Percentiles rank a stretch among this genome's conserved stretches.
Evolutionary conservation across 1,284 basidiomycete species (phyloP).

Genomic region (Afroboletus lepidellus): DNA sequence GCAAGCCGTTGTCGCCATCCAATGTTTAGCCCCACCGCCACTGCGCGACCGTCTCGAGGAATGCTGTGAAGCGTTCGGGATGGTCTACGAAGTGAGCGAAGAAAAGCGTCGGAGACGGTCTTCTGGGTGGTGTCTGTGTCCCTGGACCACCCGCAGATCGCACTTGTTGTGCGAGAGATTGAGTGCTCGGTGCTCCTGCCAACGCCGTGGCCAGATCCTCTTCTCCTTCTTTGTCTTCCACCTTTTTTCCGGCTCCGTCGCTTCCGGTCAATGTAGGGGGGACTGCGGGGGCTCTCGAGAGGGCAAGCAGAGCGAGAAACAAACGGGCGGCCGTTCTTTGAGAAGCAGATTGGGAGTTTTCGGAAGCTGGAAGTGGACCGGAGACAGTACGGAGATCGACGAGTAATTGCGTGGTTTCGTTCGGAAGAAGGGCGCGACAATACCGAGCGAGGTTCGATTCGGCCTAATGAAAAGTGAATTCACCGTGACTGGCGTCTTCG

Average conservation of each 20-base stretch:
- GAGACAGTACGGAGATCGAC: slow-evolving; percentile 89
- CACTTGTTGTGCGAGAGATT: slow-evolving; percentile 6
- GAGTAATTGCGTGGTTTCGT: slow-evolving; percentile 86
- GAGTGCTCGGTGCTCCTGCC: slow-evolving; percentile 15
- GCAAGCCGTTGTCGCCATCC: slow-evolving; percentile 34
- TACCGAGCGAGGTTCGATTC: slow-evolving; percentile 84
- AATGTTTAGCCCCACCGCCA: slow-evolving; percentile 82
- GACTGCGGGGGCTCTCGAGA: slow-evolving; percentile 53
- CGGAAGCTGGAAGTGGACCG: slow-evolving; percentile 40
- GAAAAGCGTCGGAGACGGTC: slow-evolving; percentile 83
- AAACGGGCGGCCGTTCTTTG: slow-evolving; percentile 47
- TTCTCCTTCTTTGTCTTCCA: slow-evolving; percentile 16
- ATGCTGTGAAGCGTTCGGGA: slow-evolving; percentile 77
- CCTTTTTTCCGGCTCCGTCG: slow-evolving; percentile 35
- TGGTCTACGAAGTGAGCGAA: slow-evolving; percentile 96
- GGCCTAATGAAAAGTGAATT: slow-evolving; percentile 43
- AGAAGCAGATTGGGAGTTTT: slow-evolving; percentile 21
- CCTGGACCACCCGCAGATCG: slow-evolving; percentile 20
- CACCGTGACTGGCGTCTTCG: slow-evolving; percentile 54
- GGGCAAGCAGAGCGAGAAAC: slow-evolving; percentile 76
- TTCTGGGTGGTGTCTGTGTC: slow-evolving; percentile 39
- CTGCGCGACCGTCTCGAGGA: slow-evolving; percentile 85
- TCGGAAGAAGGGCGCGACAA: slow-evolving; percentile 82
- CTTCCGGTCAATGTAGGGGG: slow-evolving; percentile 39
- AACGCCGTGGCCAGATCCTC: slow-evolving; percentile 19